Percentiles rank a stretch among this genome's conserved stretches.
Evolutionary conservation across 2,329 filamentous ascomycete genomes (phyloP).

Genomic region (Clarireedia monteithiana): DNA sequence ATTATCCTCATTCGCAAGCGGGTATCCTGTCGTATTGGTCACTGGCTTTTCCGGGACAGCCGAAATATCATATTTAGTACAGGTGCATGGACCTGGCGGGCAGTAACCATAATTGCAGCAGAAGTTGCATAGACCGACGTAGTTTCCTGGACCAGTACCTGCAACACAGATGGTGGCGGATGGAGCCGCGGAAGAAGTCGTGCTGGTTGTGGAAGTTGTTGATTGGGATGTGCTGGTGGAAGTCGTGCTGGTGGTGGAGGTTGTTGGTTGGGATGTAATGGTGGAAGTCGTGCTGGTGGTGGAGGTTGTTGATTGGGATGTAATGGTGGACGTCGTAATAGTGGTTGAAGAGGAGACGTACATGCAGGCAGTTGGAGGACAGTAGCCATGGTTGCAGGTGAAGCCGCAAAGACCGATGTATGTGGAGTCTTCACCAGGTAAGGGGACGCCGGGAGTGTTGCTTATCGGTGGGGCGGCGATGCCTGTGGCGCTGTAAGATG

Average conservation of each 20-base stretch:
- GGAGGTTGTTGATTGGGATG: not conserved
- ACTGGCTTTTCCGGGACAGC: conserved; percentile 16
- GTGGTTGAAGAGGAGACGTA: not conserved
- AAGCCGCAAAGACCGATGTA: conserved; percentile 27
- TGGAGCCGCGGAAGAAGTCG: not conserved
- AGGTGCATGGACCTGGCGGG: conserved; percentile 20
- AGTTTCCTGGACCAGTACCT: conserved; percentile 29
- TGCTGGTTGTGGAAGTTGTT: not conserved
- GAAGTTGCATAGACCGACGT: conserved; percentile 32
- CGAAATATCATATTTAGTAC: conserved; percentile 13
- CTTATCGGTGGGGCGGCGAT: not conserved
- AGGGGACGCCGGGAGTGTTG: not conserved
- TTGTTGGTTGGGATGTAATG: not conserved
- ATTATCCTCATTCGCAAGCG: conserved; percentile 28
- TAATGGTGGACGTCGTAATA: not conserved
- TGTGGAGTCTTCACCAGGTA: not conserved
- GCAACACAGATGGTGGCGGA: conserved; percentile 14
- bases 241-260: not conserved
- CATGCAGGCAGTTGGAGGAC: conserved; percentile 11
- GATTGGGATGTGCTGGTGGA: not conserved
- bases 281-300: not conserved
- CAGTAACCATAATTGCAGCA: conserved; percentile 22
- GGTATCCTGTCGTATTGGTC: conserved; percentile 29
- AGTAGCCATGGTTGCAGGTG: conserved; percentile 19
- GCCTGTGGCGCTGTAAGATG: not conserved